Evolutionary conservation across 768 basidiomycete species (phyloP), one percentile per base, ranked within the genome.

Genomic region (Lanmaoa pseudosensibilis): DNA sequence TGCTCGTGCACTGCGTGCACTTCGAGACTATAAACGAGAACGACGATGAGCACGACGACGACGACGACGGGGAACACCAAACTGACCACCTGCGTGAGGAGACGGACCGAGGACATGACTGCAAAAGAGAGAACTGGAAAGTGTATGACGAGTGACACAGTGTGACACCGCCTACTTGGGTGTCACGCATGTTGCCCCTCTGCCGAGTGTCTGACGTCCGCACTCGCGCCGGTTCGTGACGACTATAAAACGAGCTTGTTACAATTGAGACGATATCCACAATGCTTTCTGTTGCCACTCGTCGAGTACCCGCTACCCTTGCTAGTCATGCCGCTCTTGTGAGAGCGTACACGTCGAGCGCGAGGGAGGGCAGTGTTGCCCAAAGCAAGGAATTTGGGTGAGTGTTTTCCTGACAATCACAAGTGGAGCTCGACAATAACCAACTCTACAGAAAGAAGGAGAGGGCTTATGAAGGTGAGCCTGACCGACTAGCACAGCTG

Each of bases 381-480:
- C 73, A 83, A 60, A 84, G 82, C 54, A 80, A 71, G 68, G 83
- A 78, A 50, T 89, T 90, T 74, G 79, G 77, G 88, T 87, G 63
- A 52, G 80, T 57, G 19, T 45, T 8, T 25, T 23, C 45, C 18
- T 25, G 16, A 16, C 13, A 19, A 16, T 43, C 25, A 36, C n/a
- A 3, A 18, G 25, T n/a, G 5, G 5, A 11, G 4, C 16, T 37
- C 11, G 34, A 34, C 16, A 23, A 30, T 52, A 23, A 67, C 32
- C 47, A 15, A 10, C 7, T 23, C 12, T 25, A n/a, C 69, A 90
- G 88, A 65, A 83, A 83, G 72, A 89, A 83, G 72, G 88, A 90
- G 70, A 85, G 80, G 67, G 88, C 87, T 19, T 81, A 87, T 50
- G 88, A 90, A 74, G 78, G 82, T 78, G 16, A 43, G 56, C 34